These are phyloP conservation scores for Elymus sibiricus DNA, from an alignment of 176 grass and related monocot genomes.

Conservation along the genomic window DNA sequence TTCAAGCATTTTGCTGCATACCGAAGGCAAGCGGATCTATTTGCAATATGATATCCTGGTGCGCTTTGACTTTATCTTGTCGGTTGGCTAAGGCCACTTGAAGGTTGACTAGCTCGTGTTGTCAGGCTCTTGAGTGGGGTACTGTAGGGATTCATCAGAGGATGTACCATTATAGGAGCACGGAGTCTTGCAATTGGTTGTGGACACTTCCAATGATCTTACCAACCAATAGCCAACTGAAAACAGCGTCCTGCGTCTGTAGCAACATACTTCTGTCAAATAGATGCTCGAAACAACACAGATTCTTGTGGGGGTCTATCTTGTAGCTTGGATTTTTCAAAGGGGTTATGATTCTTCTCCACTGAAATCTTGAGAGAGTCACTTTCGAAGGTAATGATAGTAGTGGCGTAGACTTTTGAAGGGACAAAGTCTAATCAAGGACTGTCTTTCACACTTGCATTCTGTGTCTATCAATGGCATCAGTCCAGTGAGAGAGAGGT, in stretches of 20 bases:
- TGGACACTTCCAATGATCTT: constrained; percentile 23
- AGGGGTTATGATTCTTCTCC: constrained; percentile 45
- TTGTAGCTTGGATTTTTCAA: constrained; percentile 55
- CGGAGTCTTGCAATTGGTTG: constrained; percentile 43
- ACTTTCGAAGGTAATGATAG: constrained; percentile 37
- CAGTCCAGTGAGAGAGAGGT: constrained; percentile 11
- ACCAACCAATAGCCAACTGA: constrained; percentile 58
- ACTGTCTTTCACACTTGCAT: neutral
- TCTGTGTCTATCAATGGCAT: neutral
- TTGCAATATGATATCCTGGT: constrained; percentile 28
- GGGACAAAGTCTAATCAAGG: constrained; percentile 28
- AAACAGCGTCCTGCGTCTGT: constrained; percentile 34
- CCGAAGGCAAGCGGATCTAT: constrained; percentile 14
- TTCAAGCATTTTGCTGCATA: constrained; percentile 29
- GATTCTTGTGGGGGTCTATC: constrained; percentile 39
- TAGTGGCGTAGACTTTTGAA: constrained; percentile 26
- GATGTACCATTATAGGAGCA: constrained; percentile 38
- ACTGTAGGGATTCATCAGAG: constrained; percentile 40
- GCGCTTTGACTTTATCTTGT: constrained; percentile 89
- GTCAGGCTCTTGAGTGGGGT: constrained; percentile 28
- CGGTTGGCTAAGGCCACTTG: constrained; percentile 60
- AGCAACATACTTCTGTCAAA: constrained; percentile 36
- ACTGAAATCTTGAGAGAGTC: constrained; percentile 35
- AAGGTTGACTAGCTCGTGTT: constrained; percentile 24
- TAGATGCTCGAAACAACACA: constrained; percentile 48